Percentiles rank a stretch among this genome's conserved stretches.
Conservation (phyloP, 805 yeast genomes). For the Jamesozyma spencerorum region DNA sequence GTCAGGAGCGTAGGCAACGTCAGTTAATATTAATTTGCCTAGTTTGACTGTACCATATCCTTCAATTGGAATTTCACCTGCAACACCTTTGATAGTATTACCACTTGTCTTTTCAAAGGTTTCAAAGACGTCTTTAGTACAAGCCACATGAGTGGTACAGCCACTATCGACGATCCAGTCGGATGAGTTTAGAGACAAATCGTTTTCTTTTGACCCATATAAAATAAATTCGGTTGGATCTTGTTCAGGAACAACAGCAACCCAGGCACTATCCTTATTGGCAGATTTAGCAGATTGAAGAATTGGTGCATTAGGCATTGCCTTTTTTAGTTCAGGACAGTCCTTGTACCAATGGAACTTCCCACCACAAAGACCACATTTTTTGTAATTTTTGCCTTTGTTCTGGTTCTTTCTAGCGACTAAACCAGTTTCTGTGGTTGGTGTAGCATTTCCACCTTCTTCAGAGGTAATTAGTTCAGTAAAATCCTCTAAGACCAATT, state of each 20-base stretch:
- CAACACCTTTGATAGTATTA: conserved; percentile 3
- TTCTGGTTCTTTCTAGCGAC: no score
- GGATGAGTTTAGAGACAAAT: not conserved
- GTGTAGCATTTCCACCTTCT: no score
- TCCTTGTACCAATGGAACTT: not conserved
- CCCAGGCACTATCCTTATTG: not conserved
- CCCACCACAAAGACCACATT: no score
- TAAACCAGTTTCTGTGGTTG: no score
- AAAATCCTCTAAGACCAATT: no score
- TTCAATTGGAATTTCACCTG: conserved; percentile 2
- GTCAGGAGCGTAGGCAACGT: conserved; percentile 5
- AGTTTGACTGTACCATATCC: conserved; percentile 4
- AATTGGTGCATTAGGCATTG: not conserved
- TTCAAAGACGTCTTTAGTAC: not conserved
- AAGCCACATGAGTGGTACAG: conserved; percentile 5
- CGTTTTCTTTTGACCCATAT: not conserved
- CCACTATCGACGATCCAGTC: conserved; percentile 6
- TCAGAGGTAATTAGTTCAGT: no score
- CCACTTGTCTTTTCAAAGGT: not conserved
- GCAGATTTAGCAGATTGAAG: not conserved
- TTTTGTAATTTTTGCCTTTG: no score
- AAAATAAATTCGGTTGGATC: not conserved
- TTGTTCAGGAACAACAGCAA: not conserved
- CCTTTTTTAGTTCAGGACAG: not conserved
- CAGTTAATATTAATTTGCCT: not conserved